phyloP scores from a whole-genome alignment of 2,329 filamentous ascomycete species.

The Cryphonectria parasitica region DNA sequence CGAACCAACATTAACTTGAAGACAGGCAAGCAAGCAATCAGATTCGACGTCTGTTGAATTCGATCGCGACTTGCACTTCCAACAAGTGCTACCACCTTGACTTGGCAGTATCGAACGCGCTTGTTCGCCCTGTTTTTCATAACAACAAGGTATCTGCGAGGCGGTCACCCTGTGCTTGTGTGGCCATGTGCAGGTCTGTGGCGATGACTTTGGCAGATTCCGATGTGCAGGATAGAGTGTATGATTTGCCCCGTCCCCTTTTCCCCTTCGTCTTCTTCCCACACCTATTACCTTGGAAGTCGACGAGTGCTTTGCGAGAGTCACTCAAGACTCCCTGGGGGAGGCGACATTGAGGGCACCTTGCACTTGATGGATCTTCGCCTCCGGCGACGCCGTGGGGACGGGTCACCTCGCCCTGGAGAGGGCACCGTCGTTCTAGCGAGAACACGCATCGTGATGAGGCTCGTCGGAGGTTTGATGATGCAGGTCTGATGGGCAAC shows the following conservation, averaged over 20 bases:
- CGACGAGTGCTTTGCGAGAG: background rate
- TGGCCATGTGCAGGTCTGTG: background rate
- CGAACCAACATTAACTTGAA: background rate
- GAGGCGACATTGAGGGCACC: background rate
- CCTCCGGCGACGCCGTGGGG: background rate
- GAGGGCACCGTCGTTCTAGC: background rate
- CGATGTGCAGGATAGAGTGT: background rate
- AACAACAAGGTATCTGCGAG: background rate
- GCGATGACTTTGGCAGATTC: background rate
- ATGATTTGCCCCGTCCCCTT: background rate
- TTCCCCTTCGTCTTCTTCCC: background rate
- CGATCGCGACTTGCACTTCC: background rate
- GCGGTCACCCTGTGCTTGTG: background rate
- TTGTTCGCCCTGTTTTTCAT: background rate
- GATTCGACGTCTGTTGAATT: too few relatives aligned
- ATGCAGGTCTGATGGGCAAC: background rate
- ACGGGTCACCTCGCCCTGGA: background rate
- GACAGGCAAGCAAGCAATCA: background rate
- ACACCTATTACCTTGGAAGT: background rate
- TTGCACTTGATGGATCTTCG: background rate
- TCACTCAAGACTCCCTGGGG: background rate
- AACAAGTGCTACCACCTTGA: background rate
- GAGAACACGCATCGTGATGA: background rate
- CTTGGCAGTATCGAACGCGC: background rate
- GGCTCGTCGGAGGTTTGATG: background rate